Evolutionary conservation across 202 grass and related monocot species (phyloP).

Genomic region (Alloteropsis angusta): DNA sequence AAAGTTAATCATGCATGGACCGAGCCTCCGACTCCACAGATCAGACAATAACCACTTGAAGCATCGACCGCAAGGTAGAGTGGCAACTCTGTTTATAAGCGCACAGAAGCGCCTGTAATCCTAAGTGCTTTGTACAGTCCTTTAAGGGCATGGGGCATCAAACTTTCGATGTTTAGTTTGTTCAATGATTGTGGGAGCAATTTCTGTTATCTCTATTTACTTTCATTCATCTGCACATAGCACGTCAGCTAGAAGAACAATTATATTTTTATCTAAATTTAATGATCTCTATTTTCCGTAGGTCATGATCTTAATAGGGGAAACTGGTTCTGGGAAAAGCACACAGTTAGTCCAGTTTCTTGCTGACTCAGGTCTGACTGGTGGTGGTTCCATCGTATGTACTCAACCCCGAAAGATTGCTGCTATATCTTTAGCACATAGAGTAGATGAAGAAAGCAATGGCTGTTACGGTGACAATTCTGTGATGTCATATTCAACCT

Average conservation of each 20-base stretch:
- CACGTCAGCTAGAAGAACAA: neutral
- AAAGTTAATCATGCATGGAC: neutral
- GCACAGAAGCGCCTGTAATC: neutral
- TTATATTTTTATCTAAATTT: neutral
- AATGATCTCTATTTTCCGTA: slow-evolving; percentile 21
- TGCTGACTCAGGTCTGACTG: slow-evolving; percentile 66
- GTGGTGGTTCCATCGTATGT: slow-evolving; percentile 62
- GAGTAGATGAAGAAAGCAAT: slow-evolving; percentile 73
- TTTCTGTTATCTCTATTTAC: neutral
- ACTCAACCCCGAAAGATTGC: slow-evolving; percentile 97
- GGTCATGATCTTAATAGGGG: slow-evolving; percentile 89
- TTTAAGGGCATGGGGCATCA: neutral
- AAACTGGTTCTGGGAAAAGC: slow-evolving; percentile 94
- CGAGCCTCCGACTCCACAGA: neutral
- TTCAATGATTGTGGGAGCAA: neutral
- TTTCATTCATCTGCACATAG: neutral
- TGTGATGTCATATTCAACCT: slow-evolving; percentile 55
- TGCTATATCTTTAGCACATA: slow-evolving; percentile 57
- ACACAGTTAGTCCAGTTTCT: slow-evolving; percentile 89
- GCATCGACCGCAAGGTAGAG: neutral
- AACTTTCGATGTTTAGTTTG: neutral
- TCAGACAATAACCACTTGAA: neutral
- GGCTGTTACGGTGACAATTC: slow-evolving; percentile 54
- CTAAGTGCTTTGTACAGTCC: neutral
- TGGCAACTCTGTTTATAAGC: neutral